A percentile compares a stretch with the other conserved stretches of the same genome.
These are phyloP conservation scores for Penicillium hordei DNA, from an alignment of 2,329 filamentous ascomycete genomes.

Conservation along the genomic window DNA sequence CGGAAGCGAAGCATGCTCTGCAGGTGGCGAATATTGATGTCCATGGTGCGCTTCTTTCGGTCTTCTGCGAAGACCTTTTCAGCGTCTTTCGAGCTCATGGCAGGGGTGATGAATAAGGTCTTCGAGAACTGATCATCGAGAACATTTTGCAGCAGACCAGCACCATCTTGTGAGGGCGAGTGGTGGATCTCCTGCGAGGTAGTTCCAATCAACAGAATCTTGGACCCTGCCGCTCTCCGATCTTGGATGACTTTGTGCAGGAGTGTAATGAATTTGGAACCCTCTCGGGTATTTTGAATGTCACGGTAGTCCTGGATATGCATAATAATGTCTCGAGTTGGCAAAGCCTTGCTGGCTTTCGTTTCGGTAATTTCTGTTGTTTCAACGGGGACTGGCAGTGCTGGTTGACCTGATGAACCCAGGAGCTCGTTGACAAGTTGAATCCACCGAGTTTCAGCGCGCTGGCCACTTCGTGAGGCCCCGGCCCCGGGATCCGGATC, in stretches of 20 bases:
- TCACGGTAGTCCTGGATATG: constrained; percentile 81
- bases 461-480: constrained; percentile 22
- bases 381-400: constrained; percentile 6
- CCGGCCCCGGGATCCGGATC: constrained; percentile 22
- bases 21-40: constrained; percentile 65
- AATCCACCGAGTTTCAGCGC: constrained; percentile 34
- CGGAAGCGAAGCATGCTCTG: constrained; percentile 58
- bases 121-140: constrained; percentile 50
- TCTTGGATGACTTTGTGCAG: constrained; percentile 71
- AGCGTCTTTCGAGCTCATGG: constrained; percentile 39
- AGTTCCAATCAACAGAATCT: constrained; percentile 77
- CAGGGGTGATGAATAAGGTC: constrained; percentile 56
- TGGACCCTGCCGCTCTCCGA: constrained; percentile 68
- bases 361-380: constrained; percentile 13
- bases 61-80: constrained; percentile 50
- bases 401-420: constrained; percentile 23
- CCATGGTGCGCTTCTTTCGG: constrained; percentile 48
- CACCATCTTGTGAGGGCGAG: constrained; percentile 43
- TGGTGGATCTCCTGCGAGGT: constrained; percentile 55
- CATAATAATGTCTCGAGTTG: constrained; percentile 60
- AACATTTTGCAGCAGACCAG: constrained; percentile 50
- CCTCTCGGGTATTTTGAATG: constrained; percentile 67
- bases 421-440: constrained; percentile 39
- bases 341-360: constrained; percentile 14
- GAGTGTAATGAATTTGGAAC: constrained; percentile 66